A percentile compares a stretch with the other conserved stretches of the same genome.
Conservation (phyloP, 768 basidiomycete species). For the Lentinula boryana region DNA sequence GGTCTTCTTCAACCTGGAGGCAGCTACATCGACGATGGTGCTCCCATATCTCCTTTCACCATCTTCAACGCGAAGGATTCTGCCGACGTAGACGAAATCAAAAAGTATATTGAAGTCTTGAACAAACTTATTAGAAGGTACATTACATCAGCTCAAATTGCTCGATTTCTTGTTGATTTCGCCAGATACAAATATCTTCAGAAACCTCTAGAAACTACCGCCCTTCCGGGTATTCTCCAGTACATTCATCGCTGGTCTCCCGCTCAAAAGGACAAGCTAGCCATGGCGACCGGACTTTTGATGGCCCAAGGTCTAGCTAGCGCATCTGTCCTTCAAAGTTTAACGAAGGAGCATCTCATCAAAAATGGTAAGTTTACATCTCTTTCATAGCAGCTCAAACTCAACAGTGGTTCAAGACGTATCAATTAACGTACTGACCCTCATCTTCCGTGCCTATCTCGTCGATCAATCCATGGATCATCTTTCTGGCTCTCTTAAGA, state of each 20-base stretch:
- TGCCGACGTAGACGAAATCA: constrained; percentile 78
- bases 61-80: constrained; percentile 78
- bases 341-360: constrained; percentile 91
- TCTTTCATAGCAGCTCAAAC: background rate
- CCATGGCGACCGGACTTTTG: constrained; percentile 75
- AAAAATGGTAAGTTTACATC: constrained; percentile 69
- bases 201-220: constrained; percentile 84
- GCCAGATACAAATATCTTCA: constrained; percentile 97
- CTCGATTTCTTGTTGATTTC: background rate
- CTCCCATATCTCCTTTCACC: constrained; percentile 83
- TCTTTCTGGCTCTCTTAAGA: constrained; percentile 73
- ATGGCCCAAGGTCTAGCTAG: constrained; percentile 79
- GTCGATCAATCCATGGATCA: constrained; percentile 85
- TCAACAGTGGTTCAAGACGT: constrained; percentile 45
- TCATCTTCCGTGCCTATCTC: constrained; percentile 79
- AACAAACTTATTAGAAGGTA: constrained; percentile 95
- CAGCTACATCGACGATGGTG: constrained; percentile 80
- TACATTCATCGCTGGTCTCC: constrained; percentile 83
- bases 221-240: constrained; percentile 81
- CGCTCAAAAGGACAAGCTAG: constrained; percentile 76
- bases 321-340: constrained; percentile 69
- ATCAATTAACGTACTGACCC: constrained; percentile 67
- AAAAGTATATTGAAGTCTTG: constrained; percentile 89
- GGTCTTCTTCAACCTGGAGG: constrained; percentile 97
- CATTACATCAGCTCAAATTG: constrained; percentile 8